Evolutionary conservation across 257 asterid species (phyloP).

Genomic region (Nemophila menziesii): DNA sequence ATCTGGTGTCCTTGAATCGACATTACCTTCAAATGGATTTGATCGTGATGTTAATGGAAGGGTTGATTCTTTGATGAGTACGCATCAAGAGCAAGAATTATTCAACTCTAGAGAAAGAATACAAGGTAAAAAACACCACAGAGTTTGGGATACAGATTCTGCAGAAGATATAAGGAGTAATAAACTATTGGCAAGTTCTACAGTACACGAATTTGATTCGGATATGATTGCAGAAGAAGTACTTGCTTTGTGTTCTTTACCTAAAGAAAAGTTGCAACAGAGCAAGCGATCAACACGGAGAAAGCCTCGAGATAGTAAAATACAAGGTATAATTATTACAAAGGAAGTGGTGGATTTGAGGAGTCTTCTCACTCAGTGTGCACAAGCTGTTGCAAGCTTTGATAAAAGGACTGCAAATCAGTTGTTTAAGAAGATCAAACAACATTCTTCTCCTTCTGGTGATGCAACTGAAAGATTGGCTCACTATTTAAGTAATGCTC

Average conservation of each 20-base stretch:
- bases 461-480: slow-evolving; percentile 45
- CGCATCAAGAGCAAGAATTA: slow-evolving; percentile 7
- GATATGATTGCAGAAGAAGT: too few relatives aligned
- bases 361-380: slow-evolving; percentile 36
- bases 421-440: slow-evolving; percentile 26
- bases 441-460: slow-evolving; percentile 35
- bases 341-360: slow-evolving; percentile 61
- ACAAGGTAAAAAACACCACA: slow-evolving; percentile 19
- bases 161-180: slow-evolving; percentile 19
- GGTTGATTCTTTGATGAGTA: slow-evolving; percentile 1
- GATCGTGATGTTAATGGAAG: not conserved
- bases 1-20: not conserved
- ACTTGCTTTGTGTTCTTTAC: slow-evolving; percentile 2
- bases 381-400: slow-evolving; percentile 31
- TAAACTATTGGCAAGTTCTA: slow-evolving; percentile 23
- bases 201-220: slow-evolving; percentile 20
- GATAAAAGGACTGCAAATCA: slow-evolving; percentile 17
- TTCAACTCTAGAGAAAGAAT: slow-evolving; percentile 16
- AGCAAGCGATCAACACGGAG: slow-evolving; percentile 20
- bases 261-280: too few relatives aligned
- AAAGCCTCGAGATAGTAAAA: too few relatives aligned
- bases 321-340: slow-evolving; percentile 26
- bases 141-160: slow-evolving; percentile 10
- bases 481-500: slow-evolving; percentile 44
- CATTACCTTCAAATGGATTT: not conserved